These are phyloP conservation scores for Pterocarpus macrocarpus DNA, from an alignment of 306 rosid species.

Conservation along the genomic window DNA sequence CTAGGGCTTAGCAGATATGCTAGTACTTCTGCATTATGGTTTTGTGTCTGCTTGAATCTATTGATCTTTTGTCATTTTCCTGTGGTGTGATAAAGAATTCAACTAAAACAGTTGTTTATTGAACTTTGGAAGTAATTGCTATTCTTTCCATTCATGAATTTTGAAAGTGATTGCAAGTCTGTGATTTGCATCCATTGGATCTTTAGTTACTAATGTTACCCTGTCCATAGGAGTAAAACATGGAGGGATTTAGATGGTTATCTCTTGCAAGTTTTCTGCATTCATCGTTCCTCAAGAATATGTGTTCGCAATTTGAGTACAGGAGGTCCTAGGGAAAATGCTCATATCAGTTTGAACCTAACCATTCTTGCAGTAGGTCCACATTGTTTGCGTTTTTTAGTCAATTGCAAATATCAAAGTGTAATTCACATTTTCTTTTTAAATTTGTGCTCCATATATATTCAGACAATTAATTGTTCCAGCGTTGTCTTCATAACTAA, in stretches of 20 bases:
- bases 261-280: not conserved
- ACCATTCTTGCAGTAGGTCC: not conserved
- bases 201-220: not conserved
- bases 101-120: not conserved
- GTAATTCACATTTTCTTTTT: constrained; percentile 13
- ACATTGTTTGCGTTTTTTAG: constrained; percentile 4
- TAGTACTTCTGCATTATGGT: not conserved
- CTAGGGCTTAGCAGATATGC: not conserved
- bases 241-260: constrained; percentile 1
- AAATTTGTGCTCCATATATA: not conserved
- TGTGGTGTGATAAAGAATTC: not conserved
- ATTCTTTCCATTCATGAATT: not conserved
- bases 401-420: constrained; percentile 10
- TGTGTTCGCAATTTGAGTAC: constrained; percentile 9
- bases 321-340: not conserved
- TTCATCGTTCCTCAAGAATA: not conserved
- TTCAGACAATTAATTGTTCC: constrained; percentile 27
- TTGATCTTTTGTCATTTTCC: constrained; percentile 20
- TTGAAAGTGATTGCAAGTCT: constrained; percentile 2
- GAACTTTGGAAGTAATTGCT: not conserved
- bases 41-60: not conserved
- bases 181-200: not conserved
- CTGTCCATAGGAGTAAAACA: constrained; percentile 26
- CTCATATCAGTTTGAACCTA: constrained; percentile 20
- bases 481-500: constrained; percentile 40